Conservation (phyloP, 2,329 filamentous ascomycete genomes). For the Pseudocercospora ulei region DNA sequence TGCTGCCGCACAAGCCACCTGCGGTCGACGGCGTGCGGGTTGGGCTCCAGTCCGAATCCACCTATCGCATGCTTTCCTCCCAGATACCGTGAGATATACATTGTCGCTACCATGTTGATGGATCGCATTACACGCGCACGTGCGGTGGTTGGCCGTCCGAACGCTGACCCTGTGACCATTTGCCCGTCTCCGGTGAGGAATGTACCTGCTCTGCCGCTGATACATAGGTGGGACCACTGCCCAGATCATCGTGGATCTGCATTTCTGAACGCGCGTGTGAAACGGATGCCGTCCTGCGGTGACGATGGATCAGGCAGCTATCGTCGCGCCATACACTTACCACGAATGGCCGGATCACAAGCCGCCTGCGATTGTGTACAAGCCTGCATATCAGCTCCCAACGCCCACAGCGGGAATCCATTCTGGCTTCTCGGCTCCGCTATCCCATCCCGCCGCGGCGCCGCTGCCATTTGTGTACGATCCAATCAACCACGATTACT, state of each 20-base stretch:
- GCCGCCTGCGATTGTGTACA: constrained; percentile 11
- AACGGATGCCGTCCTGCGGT: not conserved
- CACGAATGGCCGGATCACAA: constrained; percentile 15
- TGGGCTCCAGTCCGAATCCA: constrained; percentile 10
- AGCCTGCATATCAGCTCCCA: constrained; percentile 2
- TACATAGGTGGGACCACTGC: constrained; percentile 1
- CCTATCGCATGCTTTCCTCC: constrained; percentile 10
- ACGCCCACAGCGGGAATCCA: not conserved
- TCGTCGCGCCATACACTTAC: constrained; percentile 11
- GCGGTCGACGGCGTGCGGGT: constrained; percentile 7
- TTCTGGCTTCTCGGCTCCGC: not conserved
- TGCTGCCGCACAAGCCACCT: constrained; percentile 1
- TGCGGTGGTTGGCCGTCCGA: constrained; percentile 1
- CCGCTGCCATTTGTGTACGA: constrained; percentile 14
- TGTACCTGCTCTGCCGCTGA: constrained; percentile 1
- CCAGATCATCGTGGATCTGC: not conserved
- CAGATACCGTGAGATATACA: constrained; percentile 13
- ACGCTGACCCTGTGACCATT: constrained; percentile 3
- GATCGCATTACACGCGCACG: not conserved
- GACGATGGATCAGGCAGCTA: constrained; percentile 13
- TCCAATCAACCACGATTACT: constrained; percentile 13
- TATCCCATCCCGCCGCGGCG: constrained; percentile 3
- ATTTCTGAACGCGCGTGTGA: not conserved
- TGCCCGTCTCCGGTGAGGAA: constrained; percentile 5
- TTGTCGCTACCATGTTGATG: constrained; percentile 7